Base-by-base conservation (phyloP, 805 yeast species). In the Candida oleophila region DNA sequence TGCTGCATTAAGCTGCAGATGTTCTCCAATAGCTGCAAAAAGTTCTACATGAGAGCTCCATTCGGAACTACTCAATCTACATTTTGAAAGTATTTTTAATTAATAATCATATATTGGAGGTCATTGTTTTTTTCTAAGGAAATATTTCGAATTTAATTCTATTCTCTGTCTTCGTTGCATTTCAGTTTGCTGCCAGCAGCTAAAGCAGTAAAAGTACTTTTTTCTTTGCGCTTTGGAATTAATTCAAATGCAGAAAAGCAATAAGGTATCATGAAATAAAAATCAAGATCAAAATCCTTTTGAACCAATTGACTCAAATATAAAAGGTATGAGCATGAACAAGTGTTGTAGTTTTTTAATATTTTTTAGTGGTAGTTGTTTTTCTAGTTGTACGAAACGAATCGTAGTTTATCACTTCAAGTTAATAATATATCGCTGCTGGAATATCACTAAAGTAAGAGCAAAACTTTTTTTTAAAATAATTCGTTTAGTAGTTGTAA, bases 401-500 rank as follows among this genome's bases (percentile, higher is more conserved):
- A 25, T 25, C 9, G 11, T 25, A 25, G 11, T 25, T n/a, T n/a
- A n/a, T n/a, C n/a, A n/a, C n/a, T n/a, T 25, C 9, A 25, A 15
- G 16, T 34, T 34, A 34, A 34, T 15, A 8, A 16, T n/a, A 16
- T 8, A 16, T 16, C 37, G 37, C 37, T 34, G 37, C 37, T 5
- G 37, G 37, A 34, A 7, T 34, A 25, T 25, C 11, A 25, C 11
- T 25, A 25, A n/a, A n/a, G n/a, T n/a, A n/a, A n/a, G n/a, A n/a
- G n/a, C n/a, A n/a, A n/a, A n/a, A n/a, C n/a, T n/a, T n/a, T n/a
- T n/a, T n/a, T n/a, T 25, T 25, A 25, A 7, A 7, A 25, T 25
- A 25, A 25, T 25, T 25, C 37, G 16, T 14, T 36, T 42, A 42
- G 39, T 41, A 56, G 51, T 59, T 50, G 53, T 56, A 56, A 43